Percentiles rank a stretch among this genome's conserved stretches.
phyloP scores from a whole-genome alignment of 169 alveolate genomes.

The Condylostoma magnum region DNA sequence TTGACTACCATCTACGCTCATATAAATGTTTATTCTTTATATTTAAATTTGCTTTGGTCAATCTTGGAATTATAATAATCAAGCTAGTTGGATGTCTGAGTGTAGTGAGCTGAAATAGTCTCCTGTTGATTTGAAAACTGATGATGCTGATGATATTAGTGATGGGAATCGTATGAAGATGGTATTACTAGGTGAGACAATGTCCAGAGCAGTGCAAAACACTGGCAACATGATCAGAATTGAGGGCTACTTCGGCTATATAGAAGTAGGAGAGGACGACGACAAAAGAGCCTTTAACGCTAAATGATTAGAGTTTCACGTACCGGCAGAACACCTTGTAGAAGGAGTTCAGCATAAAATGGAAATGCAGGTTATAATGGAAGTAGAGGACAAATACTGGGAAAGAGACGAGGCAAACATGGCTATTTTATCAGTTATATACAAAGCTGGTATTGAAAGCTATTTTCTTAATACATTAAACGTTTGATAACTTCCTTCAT shows the following conservation, averaged over 20 bases:
- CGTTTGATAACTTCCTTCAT: neutral
- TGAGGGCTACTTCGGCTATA: neutral
- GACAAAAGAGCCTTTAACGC: neutral
- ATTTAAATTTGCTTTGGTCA: no score
- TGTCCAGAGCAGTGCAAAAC: neutral
- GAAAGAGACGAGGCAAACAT: conserved; percentile 26
- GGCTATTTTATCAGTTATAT: conserved; percentile 26
- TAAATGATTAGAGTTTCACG: conserved; percentile 10
- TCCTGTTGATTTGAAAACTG: neutral
- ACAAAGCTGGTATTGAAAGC: conserved; percentile 17
- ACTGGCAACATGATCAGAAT: conserved; percentile 26
- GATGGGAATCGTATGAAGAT: neutral
- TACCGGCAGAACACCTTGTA: conserved; percentile 12
- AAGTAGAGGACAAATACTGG: conserved; percentile 25
- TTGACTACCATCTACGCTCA: no score
- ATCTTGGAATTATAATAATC: no score
- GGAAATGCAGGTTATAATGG: conserved; percentile 15
- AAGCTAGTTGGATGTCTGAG: no score
- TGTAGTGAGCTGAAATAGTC: no score
- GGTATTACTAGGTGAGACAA: conserved; percentile 12
- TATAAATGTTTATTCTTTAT: no score
- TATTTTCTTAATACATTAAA: conserved; percentile 7
- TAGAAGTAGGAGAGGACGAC: conserved; percentile 8
- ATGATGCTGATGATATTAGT: neutral
- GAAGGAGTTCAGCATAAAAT: conserved; percentile 3